These are phyloP conservation scores for Tuber brumale DNA, from an alignment of 495 filamentous ascomycete species.

Conservation along the genomic window DNA sequence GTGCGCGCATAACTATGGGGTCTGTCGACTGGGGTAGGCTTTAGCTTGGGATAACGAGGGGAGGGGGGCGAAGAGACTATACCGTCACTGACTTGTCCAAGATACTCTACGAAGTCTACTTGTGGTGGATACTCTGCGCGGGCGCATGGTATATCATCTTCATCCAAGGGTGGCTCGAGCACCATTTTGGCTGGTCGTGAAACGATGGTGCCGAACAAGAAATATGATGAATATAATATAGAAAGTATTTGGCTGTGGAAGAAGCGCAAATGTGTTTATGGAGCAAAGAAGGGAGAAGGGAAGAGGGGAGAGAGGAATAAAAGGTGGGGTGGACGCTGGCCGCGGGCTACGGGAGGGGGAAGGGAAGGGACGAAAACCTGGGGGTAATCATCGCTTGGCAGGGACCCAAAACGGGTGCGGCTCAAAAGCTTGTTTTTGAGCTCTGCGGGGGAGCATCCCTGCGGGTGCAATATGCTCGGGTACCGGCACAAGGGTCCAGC, in stretches of 20 bases:
- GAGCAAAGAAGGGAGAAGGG: neutral
- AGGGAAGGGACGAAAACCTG: neutral
- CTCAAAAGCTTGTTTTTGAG: neutral
- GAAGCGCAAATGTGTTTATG: neutral
- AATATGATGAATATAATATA: too few relatives aligned
- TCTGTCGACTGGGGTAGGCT: neutral
- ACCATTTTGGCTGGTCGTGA: neutral
- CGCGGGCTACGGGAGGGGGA: neutral
- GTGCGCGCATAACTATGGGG: neutral
- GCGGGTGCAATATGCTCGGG: neutral
- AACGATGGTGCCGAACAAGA: neutral
- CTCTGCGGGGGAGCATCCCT: neutral
- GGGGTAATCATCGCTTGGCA: neutral
- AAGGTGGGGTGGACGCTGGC: neutral
- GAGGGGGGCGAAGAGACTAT: neutral
- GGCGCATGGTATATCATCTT: neutral
- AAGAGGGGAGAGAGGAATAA: too few relatives aligned
- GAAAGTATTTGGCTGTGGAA: neutral
- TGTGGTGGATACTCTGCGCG: constrained; percentile 9
- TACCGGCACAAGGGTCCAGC: too few relatives aligned
- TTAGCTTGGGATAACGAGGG: neutral
- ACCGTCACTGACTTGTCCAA: constrained; percentile 12
- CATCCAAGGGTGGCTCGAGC: neutral
- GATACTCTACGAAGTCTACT: constrained; percentile 5
- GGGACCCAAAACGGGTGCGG: neutral